A percentile compares a stretch with the other conserved stretches of the same genome.
These are phyloP conservation scores for Golubevia sp. DNA, from an alignment of 1,284 basidiomycete genomes.

Conservation along the genomic window DNA sequence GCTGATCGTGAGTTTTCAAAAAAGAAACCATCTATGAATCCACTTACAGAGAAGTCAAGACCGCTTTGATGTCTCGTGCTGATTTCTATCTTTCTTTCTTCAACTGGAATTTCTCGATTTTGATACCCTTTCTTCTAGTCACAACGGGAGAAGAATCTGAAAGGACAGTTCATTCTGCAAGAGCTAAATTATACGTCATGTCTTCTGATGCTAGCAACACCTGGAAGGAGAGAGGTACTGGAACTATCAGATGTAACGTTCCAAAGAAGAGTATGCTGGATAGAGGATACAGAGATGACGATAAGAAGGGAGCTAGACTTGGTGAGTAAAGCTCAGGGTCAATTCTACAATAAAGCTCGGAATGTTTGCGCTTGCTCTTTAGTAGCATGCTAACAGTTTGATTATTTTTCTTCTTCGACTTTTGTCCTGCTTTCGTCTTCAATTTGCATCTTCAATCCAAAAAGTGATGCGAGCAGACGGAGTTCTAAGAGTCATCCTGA, in stretches of 20 bases:
- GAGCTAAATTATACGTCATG: constrained; percentile 81
- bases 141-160: constrained; percentile 91
- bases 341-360: too few species aligned
- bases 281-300: constrained; percentile 67
- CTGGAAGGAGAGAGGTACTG: constrained; percentile 89
- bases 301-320: constrained; percentile 72
- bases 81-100: not conserved
- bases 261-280: constrained; percentile 32
- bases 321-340: too few species aligned
- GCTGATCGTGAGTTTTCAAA: constrained; percentile 3
- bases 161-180: constrained; percentile 78
- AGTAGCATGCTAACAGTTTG: constrained; percentile 1
- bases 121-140: constrained; percentile 66
- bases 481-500: constrained; percentile 80
- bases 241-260: constrained; percentile 79
- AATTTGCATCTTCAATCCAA: not conserved
- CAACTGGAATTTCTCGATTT: not conserved
- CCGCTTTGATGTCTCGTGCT: not conserved
- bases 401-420: not conserved
- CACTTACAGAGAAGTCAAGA: constrained; percentile 7
- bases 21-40: constrained; percentile 16
- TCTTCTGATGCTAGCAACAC: constrained; percentile 67
- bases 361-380: constrained; percentile 3
- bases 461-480: constrained; percentile 94
- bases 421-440: not conserved